A percentile compares a stretch with the other conserved stretches of the same genome.
These are phyloP conservation scores for Mentha longifolia DNA, from an alignment of 257 asterid species.

Conservation along the genomic window DNA sequence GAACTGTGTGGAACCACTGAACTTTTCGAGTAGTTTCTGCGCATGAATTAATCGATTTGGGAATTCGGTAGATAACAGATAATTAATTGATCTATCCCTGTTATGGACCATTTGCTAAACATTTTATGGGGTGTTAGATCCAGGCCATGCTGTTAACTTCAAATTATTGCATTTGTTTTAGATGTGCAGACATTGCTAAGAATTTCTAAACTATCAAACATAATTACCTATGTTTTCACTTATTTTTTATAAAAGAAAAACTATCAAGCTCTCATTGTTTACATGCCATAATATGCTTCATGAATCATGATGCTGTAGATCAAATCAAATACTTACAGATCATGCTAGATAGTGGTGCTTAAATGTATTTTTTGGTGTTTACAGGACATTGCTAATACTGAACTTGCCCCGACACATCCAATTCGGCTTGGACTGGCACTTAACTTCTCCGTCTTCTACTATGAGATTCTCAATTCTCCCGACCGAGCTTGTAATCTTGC, in stretches of 20 bases:
- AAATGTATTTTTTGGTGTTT: neutral
- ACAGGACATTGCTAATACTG: slow-evolving; percentile 55
- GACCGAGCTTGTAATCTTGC: slow-evolving; percentile 63
- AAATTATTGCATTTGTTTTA: neutral
- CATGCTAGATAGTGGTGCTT: neutral
- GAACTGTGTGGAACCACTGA: neutral
- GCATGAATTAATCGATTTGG: neutral
- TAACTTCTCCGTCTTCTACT: slow-evolving; percentile 62
- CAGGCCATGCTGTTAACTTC: neutral
- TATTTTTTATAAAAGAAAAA: neutral
- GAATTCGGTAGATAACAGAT: neutral
- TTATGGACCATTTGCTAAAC: neutral
- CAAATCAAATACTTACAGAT: slow-evolving; percentile 15
- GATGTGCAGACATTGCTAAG: neutral
- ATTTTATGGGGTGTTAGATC: slow-evolving; percentile 7
- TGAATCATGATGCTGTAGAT: neutral
- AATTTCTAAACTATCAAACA: neutral
- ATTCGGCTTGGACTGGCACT: slow-evolving; percentile 61
- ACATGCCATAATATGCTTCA: neutral
- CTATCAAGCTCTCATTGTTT: neutral
- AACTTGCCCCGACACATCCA: slow-evolving; percentile 60
- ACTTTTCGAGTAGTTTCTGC: neutral
- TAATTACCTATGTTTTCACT: neutral
- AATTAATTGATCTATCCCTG: neutral
- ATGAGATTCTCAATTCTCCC: slow-evolving; percentile 61